These are phyloP conservation scores for Mucor lusitanicus DNA, from an alignment of 371 early-diverging fungal species.

Conservation along the genomic window DNA sequence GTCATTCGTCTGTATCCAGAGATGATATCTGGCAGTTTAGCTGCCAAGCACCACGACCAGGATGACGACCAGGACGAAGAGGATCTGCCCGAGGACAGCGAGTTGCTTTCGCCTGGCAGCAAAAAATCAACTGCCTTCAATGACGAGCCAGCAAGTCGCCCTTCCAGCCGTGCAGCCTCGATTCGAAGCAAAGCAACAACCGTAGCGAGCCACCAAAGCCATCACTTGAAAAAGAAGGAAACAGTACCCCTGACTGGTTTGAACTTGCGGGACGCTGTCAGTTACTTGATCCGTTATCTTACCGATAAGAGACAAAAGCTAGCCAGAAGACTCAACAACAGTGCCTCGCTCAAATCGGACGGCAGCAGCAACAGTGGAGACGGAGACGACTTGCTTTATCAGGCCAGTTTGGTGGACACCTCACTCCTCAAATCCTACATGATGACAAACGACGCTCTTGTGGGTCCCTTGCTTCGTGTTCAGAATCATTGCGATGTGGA, in stretches of 20 bases:
- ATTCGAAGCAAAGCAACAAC: conserved; percentile 32
- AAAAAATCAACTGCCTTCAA: conserved; percentile 1
- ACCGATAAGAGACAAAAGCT: conserved; percentile 71
- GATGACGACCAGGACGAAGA: conserved; percentile 22
- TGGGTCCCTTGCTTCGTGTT: conserved; percentile 73
- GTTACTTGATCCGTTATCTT: conserved; percentile 68
- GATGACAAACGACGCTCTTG: conserved; percentile 39
- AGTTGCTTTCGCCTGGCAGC: not conserved
- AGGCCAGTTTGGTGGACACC: conserved; percentile 87
- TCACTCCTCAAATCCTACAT: conserved; percentile 70
- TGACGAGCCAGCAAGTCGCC: conserved; percentile 10
- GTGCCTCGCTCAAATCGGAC: conserved; percentile 16
- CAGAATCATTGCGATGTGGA: conserved; percentile 86
- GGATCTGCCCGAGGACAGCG: not conserved
- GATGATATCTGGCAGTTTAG: conserved; percentile 54
- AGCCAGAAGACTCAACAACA: conserved; percentile 38
- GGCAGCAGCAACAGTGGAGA: conserved; percentile 16
- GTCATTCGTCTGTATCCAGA: conserved; percentile 85
- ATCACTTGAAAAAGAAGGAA: conserved; percentile 18
- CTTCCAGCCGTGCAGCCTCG: conserved; percentile 36
- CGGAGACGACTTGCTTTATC: conserved; percentile 46
- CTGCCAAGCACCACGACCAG: conserved; percentile 6
- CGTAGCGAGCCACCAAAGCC: conserved; percentile 18
- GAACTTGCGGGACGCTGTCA: conserved; percentile 65
- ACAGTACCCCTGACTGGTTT: conserved; percentile 38